Conservation (phyloP, 225 moss, liverwort and hornwort genomes). For the Antitrichia curtipendula region DNA sequence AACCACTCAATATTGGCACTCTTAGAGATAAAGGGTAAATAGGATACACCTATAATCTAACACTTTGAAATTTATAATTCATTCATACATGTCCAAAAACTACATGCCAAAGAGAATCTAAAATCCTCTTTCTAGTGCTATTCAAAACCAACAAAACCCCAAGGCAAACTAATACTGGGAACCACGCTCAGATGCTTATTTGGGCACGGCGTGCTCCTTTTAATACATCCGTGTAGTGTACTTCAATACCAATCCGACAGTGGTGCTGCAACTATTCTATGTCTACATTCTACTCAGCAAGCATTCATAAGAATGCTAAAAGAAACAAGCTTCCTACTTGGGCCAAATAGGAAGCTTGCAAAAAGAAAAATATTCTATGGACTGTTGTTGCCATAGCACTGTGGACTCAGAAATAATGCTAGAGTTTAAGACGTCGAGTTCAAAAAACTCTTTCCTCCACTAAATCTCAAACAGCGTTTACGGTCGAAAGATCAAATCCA, state of each 20-base stretch:
- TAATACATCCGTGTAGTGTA: neutral
- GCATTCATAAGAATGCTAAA: neutral
- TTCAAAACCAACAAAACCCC: neutral
- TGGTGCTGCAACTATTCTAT: neutral
- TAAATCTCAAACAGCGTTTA: neutral
- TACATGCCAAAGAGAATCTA: neutral
- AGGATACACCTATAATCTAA: too few relatives aligned
- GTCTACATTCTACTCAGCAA: neutral
- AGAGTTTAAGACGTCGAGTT: neutral
- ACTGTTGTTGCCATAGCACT: too few relatives aligned
- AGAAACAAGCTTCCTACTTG: neutral
- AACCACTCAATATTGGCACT: neutral
- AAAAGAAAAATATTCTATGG: too few relatives aligned
- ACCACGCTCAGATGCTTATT: neutral
- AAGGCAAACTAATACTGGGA: neutral
- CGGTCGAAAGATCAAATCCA: neutral
- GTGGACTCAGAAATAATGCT: too few relatives aligned
- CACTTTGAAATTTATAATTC: neutral
- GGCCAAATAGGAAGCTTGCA: too few relatives aligned
- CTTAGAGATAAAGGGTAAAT: accelerated
- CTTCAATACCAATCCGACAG: neutral
- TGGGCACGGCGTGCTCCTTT: neutral
- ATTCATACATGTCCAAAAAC: neutral
- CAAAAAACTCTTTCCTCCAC: neutral
- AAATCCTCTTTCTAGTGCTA: accelerated